Base-by-base conservation (phyloP, 2,329 filamentous ascomycete genomes). In the Byssothecium circinans region DNA sequence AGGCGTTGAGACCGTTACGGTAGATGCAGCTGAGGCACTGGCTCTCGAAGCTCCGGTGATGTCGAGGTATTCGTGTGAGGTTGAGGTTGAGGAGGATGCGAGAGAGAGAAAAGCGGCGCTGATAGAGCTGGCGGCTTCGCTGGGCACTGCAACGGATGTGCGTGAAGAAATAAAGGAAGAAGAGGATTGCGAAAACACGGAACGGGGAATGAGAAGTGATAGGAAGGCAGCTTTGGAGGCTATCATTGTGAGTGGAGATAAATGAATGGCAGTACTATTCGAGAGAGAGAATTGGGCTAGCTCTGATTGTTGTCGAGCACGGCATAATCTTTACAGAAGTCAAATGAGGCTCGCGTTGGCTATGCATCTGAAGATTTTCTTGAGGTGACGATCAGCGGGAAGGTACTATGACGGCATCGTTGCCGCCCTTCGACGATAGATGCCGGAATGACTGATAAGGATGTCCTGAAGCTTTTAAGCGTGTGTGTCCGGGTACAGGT, bases 11-110 rank as follows among this genome's bases (percentile, higher is more conserved):
- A 15, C 42, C 2, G 55, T 53, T n/a, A n/a, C 29, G 17, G 43
- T 48, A 17, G 52, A 53, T 8, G 30, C 40, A n/a, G 14, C 19
- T 10, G 50, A 52, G 12, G 43, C 23, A 22, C 49, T 53, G 27
- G 51, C 44, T 27, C 52, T 48, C 14, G 43, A 18, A 20, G 49
- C 27, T 33, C 58, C 57, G 43, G 55, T 54, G 53, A 62, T 57
- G 42, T 47, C 56, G 40, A 58, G 58, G 7, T 61, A 37, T 12
- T 52, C 50, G 33, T 41, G 30, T 7, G 51, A 50, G 29, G 54
- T 47, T 19, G 47, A 43, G 8, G 44, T 43, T 8, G 49, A 50
- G 8, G 46, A 50, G 2, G 50, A 41, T 30, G n/a, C 18, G n/a
- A 43, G 18, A 39, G 45, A 42, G 12, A 47, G 33, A 2, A 40